These are phyloP conservation scores for Phytophthora sansomeana DNA, from an alignment of 352 stramenopile genomes.

Conservation along the genomic window DNA sequence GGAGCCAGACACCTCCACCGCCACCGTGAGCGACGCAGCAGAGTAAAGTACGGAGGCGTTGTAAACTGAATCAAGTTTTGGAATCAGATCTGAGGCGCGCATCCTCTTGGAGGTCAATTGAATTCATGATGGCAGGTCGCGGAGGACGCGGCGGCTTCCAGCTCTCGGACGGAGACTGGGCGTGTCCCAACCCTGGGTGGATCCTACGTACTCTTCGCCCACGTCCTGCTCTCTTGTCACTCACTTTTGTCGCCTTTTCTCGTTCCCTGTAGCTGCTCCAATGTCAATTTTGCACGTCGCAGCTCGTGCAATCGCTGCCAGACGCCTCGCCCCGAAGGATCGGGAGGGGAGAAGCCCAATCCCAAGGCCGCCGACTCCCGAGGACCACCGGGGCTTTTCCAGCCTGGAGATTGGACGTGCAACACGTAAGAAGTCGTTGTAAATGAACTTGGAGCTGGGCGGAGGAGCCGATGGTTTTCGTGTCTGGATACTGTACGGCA, in stretches of 20 bases:
- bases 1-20: slow-evolving; percentile 25
- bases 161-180: slow-evolving; percentile 78
- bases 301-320: slow-evolving; percentile 86
- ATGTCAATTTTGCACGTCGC: slow-evolving; percentile 87
- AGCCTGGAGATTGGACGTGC: slow-evolving; percentile 84
- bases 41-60: slow-evolving; percentile 21
- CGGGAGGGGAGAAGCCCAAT: slow-evolving; percentile 37
- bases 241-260: slow-evolving; percentile 4
- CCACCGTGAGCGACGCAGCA: slow-evolving; percentile 11
- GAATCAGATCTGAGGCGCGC: slow-evolving; percentile 43
- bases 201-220: background rate
- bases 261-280: slow-evolving; percentile 63
- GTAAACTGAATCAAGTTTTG: slow-evolving; percentile 38
- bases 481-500: slow-evolving; percentile 21
- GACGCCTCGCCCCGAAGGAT: slow-evolving; percentile 61
- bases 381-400: slow-evolving; percentile 79
- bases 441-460: background rate
- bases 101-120: slow-evolving; percentile 4
- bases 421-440: slow-evolving; percentile 60
- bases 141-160: slow-evolving; percentile 57
- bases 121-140: slow-evolving; percentile 43
- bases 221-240: background rate
- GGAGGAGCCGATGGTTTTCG: background rate
- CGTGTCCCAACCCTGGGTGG: slow-evolving; percentile 83
- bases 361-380: slow-evolving; percentile 45